Evolutionary conservation across 1,284 basidiomycete genomes (phyloP).

Genomic region (Rhodotorula sp.): DNA sequence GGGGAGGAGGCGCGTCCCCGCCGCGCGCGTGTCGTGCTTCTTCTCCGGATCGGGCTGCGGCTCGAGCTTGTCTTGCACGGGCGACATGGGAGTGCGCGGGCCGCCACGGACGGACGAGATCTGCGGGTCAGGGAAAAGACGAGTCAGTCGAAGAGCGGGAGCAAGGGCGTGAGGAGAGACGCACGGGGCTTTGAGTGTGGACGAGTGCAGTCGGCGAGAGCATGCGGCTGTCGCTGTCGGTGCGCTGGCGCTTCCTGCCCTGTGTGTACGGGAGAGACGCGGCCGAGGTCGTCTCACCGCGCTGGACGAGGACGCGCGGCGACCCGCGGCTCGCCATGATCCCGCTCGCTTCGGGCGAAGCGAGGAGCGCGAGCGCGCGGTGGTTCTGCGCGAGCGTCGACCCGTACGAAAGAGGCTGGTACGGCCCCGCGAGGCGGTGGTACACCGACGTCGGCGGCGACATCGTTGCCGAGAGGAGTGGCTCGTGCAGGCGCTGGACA

Average conservation of each 20-base stretch:
- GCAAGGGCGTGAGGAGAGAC: neutral
- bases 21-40: constrained; percentile 21
- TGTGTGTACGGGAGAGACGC: constrained; percentile 38
- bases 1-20: constrained; percentile 28
- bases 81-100: constrained; percentile 34
- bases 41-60: constrained; percentile 36
- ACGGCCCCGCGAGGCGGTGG: constrained; percentile 45
- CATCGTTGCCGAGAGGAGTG: constrained; percentile 25
- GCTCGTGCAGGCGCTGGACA: constrained; percentile 16
- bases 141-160: neutral
- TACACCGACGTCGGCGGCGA: constrained; percentile 46
- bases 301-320: neutral
- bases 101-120: constrained; percentile 39
- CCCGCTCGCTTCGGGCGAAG: constrained; percentile 43
- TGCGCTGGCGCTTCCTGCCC: constrained; percentile 15
- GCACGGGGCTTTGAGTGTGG: constrained; percentile 41
- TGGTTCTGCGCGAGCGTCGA: constrained; percentile 20
- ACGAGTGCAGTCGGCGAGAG: constrained; percentile 32
- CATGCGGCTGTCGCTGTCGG: constrained; percentile 33
- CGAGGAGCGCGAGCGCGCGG: constrained; percentile 43
- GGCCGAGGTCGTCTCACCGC: constrained; percentile 9
- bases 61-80: constrained; percentile 25
- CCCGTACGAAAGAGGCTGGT: constrained; percentile 43
- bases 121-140: neutral
- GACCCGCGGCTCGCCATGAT: constrained; percentile 40